These are phyloP conservation scores for Dioscorea zingiberensis DNA, from an alignment of 106 monocot genomes.

Conservation along the genomic window DNA sequence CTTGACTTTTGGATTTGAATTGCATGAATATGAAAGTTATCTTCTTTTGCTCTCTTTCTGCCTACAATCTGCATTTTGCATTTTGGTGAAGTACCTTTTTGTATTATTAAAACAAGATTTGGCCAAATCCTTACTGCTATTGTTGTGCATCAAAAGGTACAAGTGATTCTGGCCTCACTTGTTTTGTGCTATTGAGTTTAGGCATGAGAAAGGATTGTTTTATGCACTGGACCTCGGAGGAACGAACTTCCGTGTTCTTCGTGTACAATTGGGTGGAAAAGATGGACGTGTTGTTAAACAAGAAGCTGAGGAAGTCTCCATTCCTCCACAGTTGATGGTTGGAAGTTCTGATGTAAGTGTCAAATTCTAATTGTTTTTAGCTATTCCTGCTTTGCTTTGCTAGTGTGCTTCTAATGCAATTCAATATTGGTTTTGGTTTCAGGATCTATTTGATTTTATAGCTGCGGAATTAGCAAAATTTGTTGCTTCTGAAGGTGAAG, in stretches of 20 bases:
- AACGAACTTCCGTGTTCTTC: conserved; percentile 82
- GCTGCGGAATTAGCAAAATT: conserved; percentile 69
- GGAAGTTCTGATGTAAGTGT: conserved; percentile 53
- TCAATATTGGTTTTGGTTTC: conserved; percentile 9
- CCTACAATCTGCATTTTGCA: no score
- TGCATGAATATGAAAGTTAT: no score
- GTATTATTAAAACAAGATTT: no score
- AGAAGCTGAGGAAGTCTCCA: conserved; percentile 64
- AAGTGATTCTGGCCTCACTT: no score
- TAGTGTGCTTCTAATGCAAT: no score
- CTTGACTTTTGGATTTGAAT: no score
- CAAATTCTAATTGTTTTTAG: no score
- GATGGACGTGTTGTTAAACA: conserved; percentile 51
- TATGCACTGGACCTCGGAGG: conserved; percentile 96
- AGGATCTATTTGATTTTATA: conserved; percentile 98
- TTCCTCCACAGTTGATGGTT: conserved; percentile 85
- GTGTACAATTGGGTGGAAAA: conserved; percentile 71
- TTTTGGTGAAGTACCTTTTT: no score
- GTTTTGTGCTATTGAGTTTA: conserved; percentile 1
- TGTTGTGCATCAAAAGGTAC: no score
- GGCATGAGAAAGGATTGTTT: conserved; percentile 77
- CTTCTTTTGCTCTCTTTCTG: no score
- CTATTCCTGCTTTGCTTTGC: no score
- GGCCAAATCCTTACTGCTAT: no score
- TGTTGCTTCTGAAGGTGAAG: conserved; percentile 62